These are phyloP conservation scores for Suillus plorans DNA, from an alignment of 768 basidiomycete species.

Conservation along the genomic window DNA sequence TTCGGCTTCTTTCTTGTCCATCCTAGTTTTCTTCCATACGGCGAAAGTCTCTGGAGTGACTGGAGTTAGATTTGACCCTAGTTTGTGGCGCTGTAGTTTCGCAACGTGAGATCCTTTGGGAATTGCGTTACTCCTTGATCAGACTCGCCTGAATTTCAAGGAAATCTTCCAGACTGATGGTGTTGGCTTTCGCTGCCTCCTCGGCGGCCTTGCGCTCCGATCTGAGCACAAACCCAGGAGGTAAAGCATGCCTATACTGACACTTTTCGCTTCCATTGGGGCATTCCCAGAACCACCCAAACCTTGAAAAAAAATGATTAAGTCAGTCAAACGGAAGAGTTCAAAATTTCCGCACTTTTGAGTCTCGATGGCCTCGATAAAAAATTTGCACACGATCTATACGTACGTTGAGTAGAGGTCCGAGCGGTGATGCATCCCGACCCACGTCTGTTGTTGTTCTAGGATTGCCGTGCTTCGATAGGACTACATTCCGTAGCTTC, in stretches of 20 bases:
- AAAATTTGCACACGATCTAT: conserved; percentile 97
- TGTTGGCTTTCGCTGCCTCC: conserved; percentile 85
- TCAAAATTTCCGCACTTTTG: conserved; percentile 57
- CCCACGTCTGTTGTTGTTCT: conserved; percentile 87
- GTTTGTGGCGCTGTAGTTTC: conserved; percentile 79
- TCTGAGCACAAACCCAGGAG: conserved; percentile 94
- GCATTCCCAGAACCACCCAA: conserved; percentile 97
- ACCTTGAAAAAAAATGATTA: conserved; percentile 36
- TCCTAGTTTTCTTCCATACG: conserved; percentile 90
- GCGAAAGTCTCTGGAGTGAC: conserved; percentile 92
- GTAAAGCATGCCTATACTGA: conserved; percentile 93
- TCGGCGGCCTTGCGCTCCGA: conserved; percentile 90
- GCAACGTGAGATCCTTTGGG: conserved; percentile 6
- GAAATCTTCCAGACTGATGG: conserved; percentile 95
- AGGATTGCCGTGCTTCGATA: conserved; percentile 87
- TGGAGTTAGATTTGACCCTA: conserved; percentile 86
- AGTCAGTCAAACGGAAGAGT: conserved; percentile 1
- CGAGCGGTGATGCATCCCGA: conserved; percentile 18
- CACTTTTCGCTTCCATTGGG: conserved; percentile 79
- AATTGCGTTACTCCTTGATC: background rate
- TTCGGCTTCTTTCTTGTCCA: conserved; percentile 95
- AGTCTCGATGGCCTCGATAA: conserved; percentile 93
- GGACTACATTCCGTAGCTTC: conserved; percentile 85
- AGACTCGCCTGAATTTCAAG: conserved; percentile 86
- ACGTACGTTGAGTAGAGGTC: conserved; percentile 4